phyloP scores from a whole-genome alignment of 768 basidiomycete species.

The Tephrocybe sp. region DNA sequence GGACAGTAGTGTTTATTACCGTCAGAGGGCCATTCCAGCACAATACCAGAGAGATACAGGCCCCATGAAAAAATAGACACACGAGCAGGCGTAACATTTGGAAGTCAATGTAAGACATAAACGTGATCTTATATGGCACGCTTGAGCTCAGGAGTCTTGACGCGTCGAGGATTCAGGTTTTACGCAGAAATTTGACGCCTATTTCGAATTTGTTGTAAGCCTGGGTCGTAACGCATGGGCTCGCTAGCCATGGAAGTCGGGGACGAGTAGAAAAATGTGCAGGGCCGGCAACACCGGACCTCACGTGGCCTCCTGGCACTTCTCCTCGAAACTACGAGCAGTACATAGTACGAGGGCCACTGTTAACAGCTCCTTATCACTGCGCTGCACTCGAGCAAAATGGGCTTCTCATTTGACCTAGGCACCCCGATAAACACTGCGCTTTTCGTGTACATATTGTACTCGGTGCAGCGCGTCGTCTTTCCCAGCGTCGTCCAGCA shows the following conservation, averaged over 20 bases:
- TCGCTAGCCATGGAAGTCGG: too few species aligned
- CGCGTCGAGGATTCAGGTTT: too few species aligned
- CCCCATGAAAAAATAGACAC: neutral
- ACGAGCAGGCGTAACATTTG: neutral
- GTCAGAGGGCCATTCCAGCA: neutral
- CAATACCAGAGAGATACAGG: neutral
- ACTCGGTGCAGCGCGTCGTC: constrained; percentile 71
- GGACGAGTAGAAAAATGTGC: too few species aligned
- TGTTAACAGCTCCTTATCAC: neutral
- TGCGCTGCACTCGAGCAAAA: constrained; percentile 13
- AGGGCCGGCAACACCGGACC: too few species aligned
- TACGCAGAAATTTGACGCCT: too few species aligned
- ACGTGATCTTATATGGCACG: neutral
- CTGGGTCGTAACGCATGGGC: too few species aligned
- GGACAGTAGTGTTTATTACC: neutral
- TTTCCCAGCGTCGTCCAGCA: constrained; percentile 63
- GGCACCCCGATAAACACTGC: constrained; percentile 82
- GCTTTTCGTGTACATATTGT: constrained; percentile 75
- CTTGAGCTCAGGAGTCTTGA: neutral
- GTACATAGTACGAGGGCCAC: too few species aligned
- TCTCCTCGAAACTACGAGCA: too few species aligned
- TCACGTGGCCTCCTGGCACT: too few species aligned
- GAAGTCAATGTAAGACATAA: neutral
- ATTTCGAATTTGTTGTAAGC: too few species aligned
- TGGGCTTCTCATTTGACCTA: constrained; percentile 46